phyloP scores from a whole-genome alignment of 2,329 filamentous ascomycete species.

The Cercospora canescens region DNA sequence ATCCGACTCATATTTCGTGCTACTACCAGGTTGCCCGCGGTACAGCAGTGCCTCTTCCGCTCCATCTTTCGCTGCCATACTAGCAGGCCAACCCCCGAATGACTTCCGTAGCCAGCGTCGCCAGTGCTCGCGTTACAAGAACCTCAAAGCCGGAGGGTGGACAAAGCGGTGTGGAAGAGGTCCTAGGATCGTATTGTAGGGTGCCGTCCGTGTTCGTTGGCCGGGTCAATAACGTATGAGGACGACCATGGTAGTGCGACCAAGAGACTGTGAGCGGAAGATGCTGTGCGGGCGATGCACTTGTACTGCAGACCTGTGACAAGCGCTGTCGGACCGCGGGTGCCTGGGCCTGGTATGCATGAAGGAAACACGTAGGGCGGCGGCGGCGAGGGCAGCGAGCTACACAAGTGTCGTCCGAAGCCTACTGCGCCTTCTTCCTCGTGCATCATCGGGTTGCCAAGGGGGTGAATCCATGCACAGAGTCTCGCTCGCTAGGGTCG shows the following conservation, averaged over 20 bases:
- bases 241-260: constrained; percentile 2
- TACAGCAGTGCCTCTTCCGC: constrained; percentile 19
- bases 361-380: background rate
- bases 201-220: background rate
- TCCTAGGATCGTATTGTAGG: background rate
- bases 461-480: background rate
- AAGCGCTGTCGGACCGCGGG: background rate
- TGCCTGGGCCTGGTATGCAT: background rate
- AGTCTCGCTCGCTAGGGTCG: background rate
- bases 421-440: constrained; percentile 1
- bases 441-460: constrained; percentile 3
- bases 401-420: background rate
- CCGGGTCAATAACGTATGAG: background rate
- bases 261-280: background rate
- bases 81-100: background rate
- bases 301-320: background rate
- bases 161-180: background rate
- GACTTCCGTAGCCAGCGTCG: background rate
- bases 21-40: constrained; percentile 11
- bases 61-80: constrained; percentile 15
- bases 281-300: background rate
- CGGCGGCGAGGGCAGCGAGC: background rate
- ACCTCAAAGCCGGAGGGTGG: background rate
- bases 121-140: background rate
- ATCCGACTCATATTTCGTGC: constrained; percentile 15